Evolutionary conservation across 2,329 filamentous ascomycete species (phyloP).

Genomic region (Trichoderma aggressivum): DNA sequence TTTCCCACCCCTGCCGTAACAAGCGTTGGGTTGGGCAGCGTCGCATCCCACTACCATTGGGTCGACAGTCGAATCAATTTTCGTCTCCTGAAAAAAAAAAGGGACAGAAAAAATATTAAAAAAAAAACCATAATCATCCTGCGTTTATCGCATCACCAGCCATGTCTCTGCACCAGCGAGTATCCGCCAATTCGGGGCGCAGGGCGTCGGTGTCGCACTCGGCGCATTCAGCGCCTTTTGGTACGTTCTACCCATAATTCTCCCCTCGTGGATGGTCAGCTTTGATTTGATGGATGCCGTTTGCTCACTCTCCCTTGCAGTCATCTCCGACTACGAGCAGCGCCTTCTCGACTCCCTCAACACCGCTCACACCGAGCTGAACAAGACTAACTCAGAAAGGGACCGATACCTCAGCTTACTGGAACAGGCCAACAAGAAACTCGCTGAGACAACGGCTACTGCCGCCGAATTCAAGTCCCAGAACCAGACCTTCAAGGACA

Average conservation of each 20-base stretch:
- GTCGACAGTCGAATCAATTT: constrained; percentile 15
- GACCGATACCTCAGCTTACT: constrained; percentile 28
- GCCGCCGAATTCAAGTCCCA: constrained; percentile 23
- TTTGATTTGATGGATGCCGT: not conserved
- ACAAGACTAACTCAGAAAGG: constrained; percentile 24
- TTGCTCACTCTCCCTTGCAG: constrained; percentile 9
- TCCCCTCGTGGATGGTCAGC: constrained; percentile 18
- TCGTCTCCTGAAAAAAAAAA: not conserved
- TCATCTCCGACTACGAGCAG: constrained; percentile 19
- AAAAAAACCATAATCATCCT: not conserved
- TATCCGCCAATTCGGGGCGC: constrained; percentile 23
- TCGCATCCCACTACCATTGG: constrained; percentile 18
- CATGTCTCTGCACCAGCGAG: constrained; percentile 22
- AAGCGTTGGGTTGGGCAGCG: constrained; percentile 15
- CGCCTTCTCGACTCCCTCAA: constrained; percentile 23
- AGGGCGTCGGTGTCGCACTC: constrained; percentile 24
- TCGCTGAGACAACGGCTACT: constrained; percentile 26
- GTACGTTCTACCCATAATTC: constrained; percentile 15
- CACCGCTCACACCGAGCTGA: constrained; percentile 26
- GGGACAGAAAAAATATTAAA: not conserved
- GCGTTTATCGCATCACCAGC: constrained; percentile 1
- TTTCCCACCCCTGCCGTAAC: constrained; percentile 1
- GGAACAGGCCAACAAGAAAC: constrained; percentile 30
- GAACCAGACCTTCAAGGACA: constrained; percentile 20
- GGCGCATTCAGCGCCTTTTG: constrained; percentile 14